Evolutionary conservation across 2,329 filamentous ascomycete species (phyloP).

Genomic region (Magnaporthales sp.): DNA sequence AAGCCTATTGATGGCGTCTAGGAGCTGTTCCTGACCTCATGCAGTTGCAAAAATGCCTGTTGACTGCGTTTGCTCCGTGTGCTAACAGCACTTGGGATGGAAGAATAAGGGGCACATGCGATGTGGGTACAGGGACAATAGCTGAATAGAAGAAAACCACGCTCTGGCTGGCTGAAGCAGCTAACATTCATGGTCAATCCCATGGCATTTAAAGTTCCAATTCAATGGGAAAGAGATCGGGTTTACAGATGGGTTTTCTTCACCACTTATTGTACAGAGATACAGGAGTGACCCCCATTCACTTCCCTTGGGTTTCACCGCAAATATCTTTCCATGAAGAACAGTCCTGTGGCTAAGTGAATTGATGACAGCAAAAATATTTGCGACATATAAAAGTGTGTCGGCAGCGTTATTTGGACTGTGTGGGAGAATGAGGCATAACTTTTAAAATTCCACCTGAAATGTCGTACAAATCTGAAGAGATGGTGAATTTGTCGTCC

Average conservation of each 20-base stretch:
- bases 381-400: too few species aligned
- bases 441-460: too few species aligned
- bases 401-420: too few species aligned
- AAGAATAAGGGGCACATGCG: background rate
- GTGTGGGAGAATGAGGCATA: background rate
- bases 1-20: background rate
- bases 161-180: background rate
- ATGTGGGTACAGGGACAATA: background rate
- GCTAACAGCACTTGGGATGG: background rate
- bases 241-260: background rate
- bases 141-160: background rate
- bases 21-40: background rate
- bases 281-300: background rate
- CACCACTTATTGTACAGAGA: background rate
- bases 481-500: background rate
- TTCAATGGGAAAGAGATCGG: background rate
- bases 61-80: background rate
- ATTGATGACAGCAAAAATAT: background rate
- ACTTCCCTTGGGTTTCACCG: background rate
- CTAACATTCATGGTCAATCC: background rate
- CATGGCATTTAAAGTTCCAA: background rate
- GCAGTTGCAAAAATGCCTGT: background rate
- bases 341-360: background rate
- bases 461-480: background rate
- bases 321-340: background rate